phyloP scores from a whole-genome alignment of 495 filamentous ascomycete species.

The Hypoxylon crocopeplum region DNA sequence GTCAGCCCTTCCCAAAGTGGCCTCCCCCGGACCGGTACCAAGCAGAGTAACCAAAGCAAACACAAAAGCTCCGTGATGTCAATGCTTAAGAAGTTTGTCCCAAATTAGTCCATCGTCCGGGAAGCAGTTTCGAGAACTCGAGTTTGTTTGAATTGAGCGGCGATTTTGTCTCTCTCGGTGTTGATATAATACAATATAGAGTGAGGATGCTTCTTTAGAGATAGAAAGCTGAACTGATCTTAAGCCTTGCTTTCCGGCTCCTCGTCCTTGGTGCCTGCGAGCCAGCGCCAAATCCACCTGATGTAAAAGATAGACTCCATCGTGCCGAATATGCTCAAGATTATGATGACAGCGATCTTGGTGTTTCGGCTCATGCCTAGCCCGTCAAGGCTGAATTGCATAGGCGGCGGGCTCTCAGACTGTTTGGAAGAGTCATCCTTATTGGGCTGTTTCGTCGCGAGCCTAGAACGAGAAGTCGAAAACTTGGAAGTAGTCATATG shows the following conservation, averaged over 20 bases:
- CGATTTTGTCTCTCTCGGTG: constrained; percentile 3
- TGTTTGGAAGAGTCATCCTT: constrained; percentile 12
- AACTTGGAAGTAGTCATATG: not conserved
- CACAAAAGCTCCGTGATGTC: not conserved
- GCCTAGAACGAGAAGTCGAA: constrained; percentile 16
- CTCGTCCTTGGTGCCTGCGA: constrained; percentile 7
- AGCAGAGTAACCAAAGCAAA: no score
- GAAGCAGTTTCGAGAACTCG: not conserved
- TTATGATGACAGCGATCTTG: constrained; percentile 34
- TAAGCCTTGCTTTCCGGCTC: constrained; percentile 12
- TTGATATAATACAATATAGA: constrained; percentile 8
- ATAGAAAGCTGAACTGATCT: constrained; percentile 2
- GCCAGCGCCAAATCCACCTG: constrained; percentile 32
- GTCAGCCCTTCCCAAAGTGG: not conserved
- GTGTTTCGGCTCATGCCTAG: constrained; percentile 35
- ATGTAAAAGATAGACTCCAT: constrained; percentile 39
- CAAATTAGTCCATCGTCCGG: not conserved
- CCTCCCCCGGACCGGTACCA: no score
- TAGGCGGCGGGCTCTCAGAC: constrained; percentile 8
- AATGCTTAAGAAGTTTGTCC: not conserved
- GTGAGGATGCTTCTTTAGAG: not conserved
- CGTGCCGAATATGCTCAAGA: constrained; percentile 37
- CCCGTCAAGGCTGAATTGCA: constrained; percentile 33
- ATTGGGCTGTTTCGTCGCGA: constrained; percentile 4
- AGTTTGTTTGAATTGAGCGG: constrained; percentile 14